phyloP scores from a whole-genome alignment of 805 yeast genomes.

The Sugiyamaella marilandica region DNA sequence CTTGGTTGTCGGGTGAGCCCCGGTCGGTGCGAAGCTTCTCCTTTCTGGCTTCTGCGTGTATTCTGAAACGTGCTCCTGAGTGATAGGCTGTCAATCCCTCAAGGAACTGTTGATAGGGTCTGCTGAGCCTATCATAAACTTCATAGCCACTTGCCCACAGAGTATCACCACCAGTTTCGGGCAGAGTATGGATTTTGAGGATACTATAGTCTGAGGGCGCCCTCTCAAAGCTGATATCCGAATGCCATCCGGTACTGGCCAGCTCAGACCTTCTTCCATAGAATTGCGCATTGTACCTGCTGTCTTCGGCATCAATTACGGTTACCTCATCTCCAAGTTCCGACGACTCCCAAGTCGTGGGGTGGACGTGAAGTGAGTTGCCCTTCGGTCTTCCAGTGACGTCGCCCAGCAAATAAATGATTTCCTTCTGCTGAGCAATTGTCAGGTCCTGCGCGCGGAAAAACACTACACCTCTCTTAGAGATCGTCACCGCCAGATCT shows the following conservation, averaged over 20 bases:
- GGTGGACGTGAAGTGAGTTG: conserved; percentile 30
- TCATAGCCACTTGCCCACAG: conserved; percentile 47
- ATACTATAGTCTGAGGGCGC: conserved; percentile 69
- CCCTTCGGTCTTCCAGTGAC: conserved; percentile 25
- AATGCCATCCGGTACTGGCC: conserved; percentile 47
- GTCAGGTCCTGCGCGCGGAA: conserved; percentile 41
- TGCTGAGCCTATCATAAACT: conserved; percentile 49
- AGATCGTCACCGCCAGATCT: conserved; percentile 39
- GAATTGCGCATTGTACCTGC: conserved; percentile 14
- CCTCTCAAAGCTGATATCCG: conserved; percentile 67
- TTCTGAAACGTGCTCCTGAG: conserved; percentile 49
- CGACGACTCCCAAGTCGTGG: conserved; percentile 26
- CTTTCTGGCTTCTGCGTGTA: conserved; percentile 22
- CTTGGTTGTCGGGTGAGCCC: conserved; percentile 29
- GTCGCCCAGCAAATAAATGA: conserved; percentile 26
- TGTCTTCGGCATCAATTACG: conserved; percentile 44
- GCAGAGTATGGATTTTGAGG: conserved; percentile 55
- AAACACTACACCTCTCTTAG: conserved; percentile 49
- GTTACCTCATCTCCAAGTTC: conserved; percentile 46
- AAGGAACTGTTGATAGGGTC: conserved; percentile 43
- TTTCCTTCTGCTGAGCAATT: conserved; percentile 26
- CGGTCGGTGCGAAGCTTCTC: conserved; percentile 8
- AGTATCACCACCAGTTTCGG: conserved; percentile 50
- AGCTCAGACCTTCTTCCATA: conserved; percentile 14
- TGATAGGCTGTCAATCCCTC: conserved; percentile 60